A percentile compares a stretch with the other conserved stretches of the same genome.
Conservation (phyloP, 2,329 filamentous ascomycete species). For the Albifimbria verrucaria region DNA sequence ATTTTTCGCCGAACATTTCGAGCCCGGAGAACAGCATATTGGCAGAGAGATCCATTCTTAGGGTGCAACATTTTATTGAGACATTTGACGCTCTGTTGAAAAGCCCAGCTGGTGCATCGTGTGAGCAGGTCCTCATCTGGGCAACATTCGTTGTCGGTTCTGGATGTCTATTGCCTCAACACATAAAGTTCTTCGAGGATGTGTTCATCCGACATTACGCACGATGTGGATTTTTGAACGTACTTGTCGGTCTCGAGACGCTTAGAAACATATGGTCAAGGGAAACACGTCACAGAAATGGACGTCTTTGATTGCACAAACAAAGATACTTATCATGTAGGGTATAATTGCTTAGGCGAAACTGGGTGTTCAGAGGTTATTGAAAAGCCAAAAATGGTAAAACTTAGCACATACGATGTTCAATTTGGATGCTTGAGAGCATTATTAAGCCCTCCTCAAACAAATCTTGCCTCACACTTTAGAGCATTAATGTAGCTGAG, state of each 20-base stretch:
- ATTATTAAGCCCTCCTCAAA: no score
- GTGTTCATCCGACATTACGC: constrained; percentile 13
- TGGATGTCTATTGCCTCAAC: constrained; percentile 12
- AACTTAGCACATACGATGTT: no score
- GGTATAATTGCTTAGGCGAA: no score
- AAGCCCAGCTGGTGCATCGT: constrained; percentile 8
- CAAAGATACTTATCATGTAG: background rate
- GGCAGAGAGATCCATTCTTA: constrained; percentile 8
- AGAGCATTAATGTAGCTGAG: no score
- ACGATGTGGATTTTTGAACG: constrained; percentile 18
- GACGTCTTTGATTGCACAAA: background rate
- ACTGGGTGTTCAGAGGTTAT: no score
- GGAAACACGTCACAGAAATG: constrained; percentile 7
- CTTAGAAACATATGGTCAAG: constrained; percentile 15
- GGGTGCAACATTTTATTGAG: constrained; percentile 14
- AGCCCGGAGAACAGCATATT: background rate
- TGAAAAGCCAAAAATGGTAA: no score
- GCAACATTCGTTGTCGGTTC: constrained; percentile 21
- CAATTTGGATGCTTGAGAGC: no score
- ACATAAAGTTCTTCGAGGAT: constrained; percentile 13
- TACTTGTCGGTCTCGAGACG: constrained; percentile 15
- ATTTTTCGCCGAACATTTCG: background rate
- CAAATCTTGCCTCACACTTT: no score
- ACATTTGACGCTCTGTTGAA: constrained; percentile 14
- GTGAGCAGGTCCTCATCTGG: constrained; percentile 20